A percentile compares a stretch with the other conserved stretches of the same genome.
Evolutionary conservation across 1,284 basidiomycete species (phyloP).

Genomic region (Schizophyllum commune): DNA sequence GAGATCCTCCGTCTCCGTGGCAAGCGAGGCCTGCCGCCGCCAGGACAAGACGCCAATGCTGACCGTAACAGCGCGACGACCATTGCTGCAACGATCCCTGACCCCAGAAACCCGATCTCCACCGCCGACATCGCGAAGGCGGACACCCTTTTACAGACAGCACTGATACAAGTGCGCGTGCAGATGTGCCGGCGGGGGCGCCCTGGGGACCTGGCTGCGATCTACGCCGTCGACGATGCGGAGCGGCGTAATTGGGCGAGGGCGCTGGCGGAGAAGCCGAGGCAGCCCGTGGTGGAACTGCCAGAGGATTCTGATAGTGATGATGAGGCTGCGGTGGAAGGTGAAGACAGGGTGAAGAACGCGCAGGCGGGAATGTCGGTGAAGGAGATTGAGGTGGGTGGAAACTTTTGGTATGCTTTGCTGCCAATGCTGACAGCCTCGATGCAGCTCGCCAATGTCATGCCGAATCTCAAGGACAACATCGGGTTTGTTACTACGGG

Average conservation of each 20-base stretch:
- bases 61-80: no score
- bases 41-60: no score
- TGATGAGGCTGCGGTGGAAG: no score
- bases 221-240: slow-evolving; percentile 53
- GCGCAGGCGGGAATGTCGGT: slow-evolving; percentile 8
- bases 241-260: slow-evolving; percentile 40
- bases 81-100: no score
- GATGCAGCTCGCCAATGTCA: slow-evolving; percentile 37
- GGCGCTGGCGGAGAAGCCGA: slow-evolving; percentile 17
- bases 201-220: slow-evolving; percentile 64
- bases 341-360: not conserved
- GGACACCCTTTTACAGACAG: slow-evolving; percentile 43
- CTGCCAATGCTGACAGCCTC: not conserved
- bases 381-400: slow-evolving; percentile 31
- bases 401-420: slow-evolving; percentile 19
- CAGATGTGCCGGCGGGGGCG: slow-evolving; percentile 59
- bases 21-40: slow-evolving; percentile 39
- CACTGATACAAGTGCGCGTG: slow-evolving; percentile 59
- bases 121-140: slow-evolving; percentile 17
- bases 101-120: no score
- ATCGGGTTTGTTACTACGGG: slow-evolving; percentile 81
- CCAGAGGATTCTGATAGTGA: no score
- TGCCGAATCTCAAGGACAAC: slow-evolving; percentile 34
- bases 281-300: not conserved
- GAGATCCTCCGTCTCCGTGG: slow-evolving; percentile 53